Conservation (phyloP, 805 yeast genomes). For the Wickerhamiella qilinensis region DNA sequence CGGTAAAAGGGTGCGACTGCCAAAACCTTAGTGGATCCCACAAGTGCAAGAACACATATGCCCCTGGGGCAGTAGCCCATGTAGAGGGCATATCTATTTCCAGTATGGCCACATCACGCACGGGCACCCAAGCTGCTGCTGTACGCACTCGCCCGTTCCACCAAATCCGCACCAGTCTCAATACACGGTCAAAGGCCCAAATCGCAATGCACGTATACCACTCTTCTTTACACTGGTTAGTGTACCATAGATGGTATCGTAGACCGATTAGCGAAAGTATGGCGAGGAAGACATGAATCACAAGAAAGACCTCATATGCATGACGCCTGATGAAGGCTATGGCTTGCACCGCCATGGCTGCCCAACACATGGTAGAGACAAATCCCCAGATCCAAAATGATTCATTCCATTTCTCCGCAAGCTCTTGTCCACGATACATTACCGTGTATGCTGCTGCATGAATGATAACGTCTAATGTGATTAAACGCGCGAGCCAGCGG, state of each 20-base stretch:
- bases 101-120: background rate
- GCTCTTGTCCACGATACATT: conserved; percentile 10
- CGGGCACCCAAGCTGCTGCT: background rate
- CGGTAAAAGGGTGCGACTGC: conserved; percentile 65
- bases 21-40: conserved; percentile 36
- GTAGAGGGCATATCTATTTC: background rate
- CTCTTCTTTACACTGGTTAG: conserved; percentile 33
- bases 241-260: conserved; percentile 34
- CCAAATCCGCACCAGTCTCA: conserved; percentile 35
- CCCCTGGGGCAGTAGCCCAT: background rate
- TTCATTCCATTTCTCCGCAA: conserved; percentile 6
- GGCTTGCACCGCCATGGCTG: conserved; percentile 25
- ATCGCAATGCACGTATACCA: conserved; percentile 39
- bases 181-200: conserved; percentile 51
- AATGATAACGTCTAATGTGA: conserved; percentile 30
- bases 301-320: conserved; percentile 41
- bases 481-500: conserved; percentile 41
- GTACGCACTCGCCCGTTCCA: background rate
- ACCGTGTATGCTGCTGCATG: conserved; percentile 42
- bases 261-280: conserved; percentile 35
- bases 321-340: conserved; percentile 38
- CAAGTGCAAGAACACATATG: conserved; percentile 12
- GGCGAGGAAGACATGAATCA: conserved; percentile 41
- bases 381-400: conserved; percentile 17
- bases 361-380: conserved; percentile 14